Evolutionary conservation across 2,329 filamentous ascomycete species (phyloP).

Genomic region (Colletotrichum viniferum): DNA sequence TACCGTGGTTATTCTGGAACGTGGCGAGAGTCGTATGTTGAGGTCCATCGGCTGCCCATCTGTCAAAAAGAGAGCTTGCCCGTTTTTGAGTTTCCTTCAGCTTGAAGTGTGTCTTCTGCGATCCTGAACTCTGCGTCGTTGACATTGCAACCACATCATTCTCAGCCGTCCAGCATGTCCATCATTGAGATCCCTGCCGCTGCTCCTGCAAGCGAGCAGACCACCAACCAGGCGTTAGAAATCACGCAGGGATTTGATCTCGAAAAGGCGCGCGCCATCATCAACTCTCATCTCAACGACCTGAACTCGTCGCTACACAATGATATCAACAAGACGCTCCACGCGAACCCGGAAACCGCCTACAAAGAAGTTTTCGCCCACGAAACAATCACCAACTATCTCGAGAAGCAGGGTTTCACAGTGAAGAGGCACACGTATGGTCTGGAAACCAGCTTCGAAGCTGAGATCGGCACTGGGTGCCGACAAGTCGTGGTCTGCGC

Average conservation of each 20-base stretch:
- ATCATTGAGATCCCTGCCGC: neutral
- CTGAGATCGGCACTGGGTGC: conserved; percentile 44
- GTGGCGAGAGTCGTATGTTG: neutral
- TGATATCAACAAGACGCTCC: conserved; percentile 31
- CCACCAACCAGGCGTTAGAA: neutral
- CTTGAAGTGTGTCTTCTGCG: neutral
- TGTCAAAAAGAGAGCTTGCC: neutral
- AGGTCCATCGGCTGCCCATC: neutral
- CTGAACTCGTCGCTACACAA: conserved; percentile 18
- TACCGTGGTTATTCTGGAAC: neutral
- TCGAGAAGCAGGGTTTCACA: conserved; percentile 47
- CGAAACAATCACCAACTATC: conserved; percentile 48
- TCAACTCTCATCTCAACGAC: conserved; percentile 24
- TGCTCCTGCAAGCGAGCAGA: neutral
- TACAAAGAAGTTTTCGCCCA: conserved; percentile 58
- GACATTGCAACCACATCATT: neutral
- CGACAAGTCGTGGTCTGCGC: conserved; percentile 45
- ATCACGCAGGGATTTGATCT: conserved; percentile 5
- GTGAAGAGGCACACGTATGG: conserved; percentile 56
- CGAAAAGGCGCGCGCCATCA: conserved; percentile 23
- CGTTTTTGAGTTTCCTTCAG: neutral
- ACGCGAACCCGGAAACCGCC: conserved; percentile 52
- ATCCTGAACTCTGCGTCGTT: neutral
- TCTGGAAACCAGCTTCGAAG: conserved; percentile 56
- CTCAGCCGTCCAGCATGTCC: neutral